phyloP scores from a whole-genome alignment of 306 rosid genomes.

The Mucuna pruriens region DNA sequence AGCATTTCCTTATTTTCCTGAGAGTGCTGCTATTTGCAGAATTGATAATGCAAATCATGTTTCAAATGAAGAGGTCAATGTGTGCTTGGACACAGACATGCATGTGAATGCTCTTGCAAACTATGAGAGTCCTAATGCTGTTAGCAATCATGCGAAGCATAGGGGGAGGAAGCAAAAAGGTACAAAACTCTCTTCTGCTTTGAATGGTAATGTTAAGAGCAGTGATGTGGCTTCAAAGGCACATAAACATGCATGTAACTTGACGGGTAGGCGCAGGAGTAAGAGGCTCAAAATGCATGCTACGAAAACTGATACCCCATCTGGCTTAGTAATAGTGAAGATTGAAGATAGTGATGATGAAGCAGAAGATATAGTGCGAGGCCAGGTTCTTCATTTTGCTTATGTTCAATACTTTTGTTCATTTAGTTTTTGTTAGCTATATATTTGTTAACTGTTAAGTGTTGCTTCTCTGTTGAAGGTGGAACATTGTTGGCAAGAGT shows the following conservation, averaged over 20 bases:
- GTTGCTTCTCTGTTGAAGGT: conserved; percentile 37
- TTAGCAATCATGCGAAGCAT: not conserved
- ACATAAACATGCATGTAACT: not conserved
- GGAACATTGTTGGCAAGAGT: not conserved
- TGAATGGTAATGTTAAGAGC: not conserved
- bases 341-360: conserved; percentile 31
- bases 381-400: not conserved
- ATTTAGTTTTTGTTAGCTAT: not conserved
- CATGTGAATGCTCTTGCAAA: not conserved
- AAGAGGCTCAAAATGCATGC: not conserved
- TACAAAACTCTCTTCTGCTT: not conserved
- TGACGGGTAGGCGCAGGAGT: not conserved
- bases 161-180: conserved; percentile 29
- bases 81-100: not conserved
- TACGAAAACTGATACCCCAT: not conserved
- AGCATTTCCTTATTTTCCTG: not conserved
- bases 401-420: not conserved
- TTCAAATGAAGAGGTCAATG: not conserved
- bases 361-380: not conserved
- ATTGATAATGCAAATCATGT: not conserved
- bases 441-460: not conserved
- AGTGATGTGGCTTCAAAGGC: not conserved
- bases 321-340: not conserved
- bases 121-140: not conserved
- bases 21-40: not conserved